Evolutionary conservation across 441 rosid species (phyloP), one percentile per base, ranked within the genome.

Genomic region (Monsonia emarginata): DNA sequence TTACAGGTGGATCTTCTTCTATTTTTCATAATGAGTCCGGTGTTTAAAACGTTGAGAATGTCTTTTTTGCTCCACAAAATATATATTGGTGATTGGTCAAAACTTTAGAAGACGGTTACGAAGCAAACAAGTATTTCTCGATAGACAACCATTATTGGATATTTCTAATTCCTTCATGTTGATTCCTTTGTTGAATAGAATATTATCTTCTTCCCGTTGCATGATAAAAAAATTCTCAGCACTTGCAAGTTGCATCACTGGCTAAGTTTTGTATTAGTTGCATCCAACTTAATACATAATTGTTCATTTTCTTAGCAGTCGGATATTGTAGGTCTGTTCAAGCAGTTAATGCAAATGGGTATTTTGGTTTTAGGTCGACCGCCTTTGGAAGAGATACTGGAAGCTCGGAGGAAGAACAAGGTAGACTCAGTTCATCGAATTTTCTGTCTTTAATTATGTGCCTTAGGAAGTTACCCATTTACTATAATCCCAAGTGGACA

Each of bases 361-460:
- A 11, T 65, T 71, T 68, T 68, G 42, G 69, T 73, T 70, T 69
- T 75, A 92, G 98, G 98, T 22, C 86, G 95, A 36, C 93, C 90
- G 50, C 79, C 88, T 6, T 57, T 92, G 66, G 90, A 82, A 65
- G 80, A 83, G 63, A 71, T 92, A 34, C 65, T 88, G 82, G 96
- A 88, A 78, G 80, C 84, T 40, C 78, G 89, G 65, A 88, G 68
- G 80, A 86, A 84, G 72, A 81, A 58, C 61, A 77, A 86, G 91
- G 93, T 86, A 42, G n/a, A 68, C 57, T 32, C 65, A 31, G 5
- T 52, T 61, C 52, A 24, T 62, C 10, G 30, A 25, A 63, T 27
- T 38, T 56, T n/a, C 46, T 61, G 11, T 54, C 63, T 19, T 52
- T 59, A 28, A 22, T 48, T 27, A 31, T 31, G 13, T 57, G 19